A percentile compares a stretch with the other conserved stretches of the same genome.
These are phyloP conservation scores for Macrolepiota dolichaula DNA, from an alignment of 768 basidiomycete genomes.

Conservation along the genomic window DNA sequence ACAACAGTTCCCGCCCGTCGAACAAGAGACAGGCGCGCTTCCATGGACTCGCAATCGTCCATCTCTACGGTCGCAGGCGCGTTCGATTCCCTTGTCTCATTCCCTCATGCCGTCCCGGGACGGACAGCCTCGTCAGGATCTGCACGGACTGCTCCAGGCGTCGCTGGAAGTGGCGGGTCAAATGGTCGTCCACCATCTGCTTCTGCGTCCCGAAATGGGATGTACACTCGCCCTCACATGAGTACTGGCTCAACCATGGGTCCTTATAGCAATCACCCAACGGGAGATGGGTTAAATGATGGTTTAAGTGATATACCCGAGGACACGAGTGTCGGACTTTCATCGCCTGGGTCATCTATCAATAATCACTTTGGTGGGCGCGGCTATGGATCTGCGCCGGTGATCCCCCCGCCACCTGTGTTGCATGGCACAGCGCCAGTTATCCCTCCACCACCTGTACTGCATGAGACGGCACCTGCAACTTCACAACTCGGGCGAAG, in stretches of 20 bases:
- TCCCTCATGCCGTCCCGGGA: background rate
- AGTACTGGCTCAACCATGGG: background rate
- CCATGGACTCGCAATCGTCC: conserved; percentile 1
- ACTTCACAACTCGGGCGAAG: background rate
- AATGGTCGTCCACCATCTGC: background rate
- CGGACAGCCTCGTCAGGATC: background rate
- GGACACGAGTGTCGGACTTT: background rate
- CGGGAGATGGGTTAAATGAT: background rate
- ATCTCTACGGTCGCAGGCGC: background rate
- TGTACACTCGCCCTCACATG: background rate
- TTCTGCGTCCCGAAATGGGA: background rate
- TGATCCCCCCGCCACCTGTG: background rate
- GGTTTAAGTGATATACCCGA: conserved; percentile 10
- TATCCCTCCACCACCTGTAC: background rate
- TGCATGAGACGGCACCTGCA: background rate
- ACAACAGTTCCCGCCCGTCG: background rate
- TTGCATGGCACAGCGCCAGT: background rate
- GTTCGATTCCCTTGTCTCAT: background rate
- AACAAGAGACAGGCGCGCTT: background rate
- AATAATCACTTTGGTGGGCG: background rate
- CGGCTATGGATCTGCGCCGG: background rate
- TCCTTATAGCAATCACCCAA: background rate
- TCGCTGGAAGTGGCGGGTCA: background rate
- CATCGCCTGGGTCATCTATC: background rate
- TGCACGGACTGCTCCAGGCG: background rate